These are phyloP conservation scores for Sarocladiaceae sp. DNA, from an alignment of 2,329 filamentous ascomycete species.

Conservation along the genomic window DNA sequence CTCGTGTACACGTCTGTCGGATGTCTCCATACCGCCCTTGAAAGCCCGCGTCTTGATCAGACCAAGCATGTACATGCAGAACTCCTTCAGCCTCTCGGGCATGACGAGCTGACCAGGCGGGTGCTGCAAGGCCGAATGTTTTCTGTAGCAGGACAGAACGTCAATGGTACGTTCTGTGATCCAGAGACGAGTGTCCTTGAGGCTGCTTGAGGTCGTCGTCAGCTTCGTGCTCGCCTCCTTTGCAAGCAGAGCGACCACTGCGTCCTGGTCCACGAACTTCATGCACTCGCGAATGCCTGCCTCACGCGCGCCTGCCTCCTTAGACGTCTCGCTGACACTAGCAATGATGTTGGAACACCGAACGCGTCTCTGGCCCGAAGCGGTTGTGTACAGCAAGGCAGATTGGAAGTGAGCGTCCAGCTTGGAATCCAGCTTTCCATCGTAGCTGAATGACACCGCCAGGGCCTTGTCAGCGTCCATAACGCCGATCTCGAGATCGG, in stretches of 20 bases:
- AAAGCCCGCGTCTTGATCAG: constrained; percentile 87
- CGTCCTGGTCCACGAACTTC: constrained; percentile 94
- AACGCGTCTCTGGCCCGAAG: constrained; percentile 80
- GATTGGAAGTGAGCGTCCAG: constrained; percentile 97
- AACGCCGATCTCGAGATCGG: constrained; percentile 87
- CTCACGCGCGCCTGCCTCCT: constrained; percentile 30
- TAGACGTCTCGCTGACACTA: constrained; percentile 67
- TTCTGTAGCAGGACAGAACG: constrained; percentile 84
- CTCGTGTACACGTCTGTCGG: constrained; percentile 85
- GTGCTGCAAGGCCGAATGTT: constrained; percentile 79
- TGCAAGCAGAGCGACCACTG: constrained; percentile 78
- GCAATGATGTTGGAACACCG: constrained; percentile 91
- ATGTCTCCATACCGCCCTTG: constrained; percentile 86
- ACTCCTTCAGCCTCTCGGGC: constrained; percentile 92
- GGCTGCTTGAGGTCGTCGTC: constrained; percentile 56
- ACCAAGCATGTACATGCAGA: constrained; percentile 91
- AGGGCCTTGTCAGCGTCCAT: constrained; percentile 93
- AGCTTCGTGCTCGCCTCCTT: constrained; percentile 93
- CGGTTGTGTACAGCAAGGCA: constrained; percentile 88
- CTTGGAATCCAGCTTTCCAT: constrained; percentile 95
- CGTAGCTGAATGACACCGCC: constrained; percentile 85
- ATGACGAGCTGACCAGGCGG: constrained; percentile 90
- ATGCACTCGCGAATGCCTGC: constrained; percentile 70
- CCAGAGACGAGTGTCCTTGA: constrained; percentile 79
- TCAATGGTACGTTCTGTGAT: constrained; percentile 91